phyloP scores from a whole-genome alignment of 306 rosid genomes.

The Lathyrus tuberosus region DNA sequence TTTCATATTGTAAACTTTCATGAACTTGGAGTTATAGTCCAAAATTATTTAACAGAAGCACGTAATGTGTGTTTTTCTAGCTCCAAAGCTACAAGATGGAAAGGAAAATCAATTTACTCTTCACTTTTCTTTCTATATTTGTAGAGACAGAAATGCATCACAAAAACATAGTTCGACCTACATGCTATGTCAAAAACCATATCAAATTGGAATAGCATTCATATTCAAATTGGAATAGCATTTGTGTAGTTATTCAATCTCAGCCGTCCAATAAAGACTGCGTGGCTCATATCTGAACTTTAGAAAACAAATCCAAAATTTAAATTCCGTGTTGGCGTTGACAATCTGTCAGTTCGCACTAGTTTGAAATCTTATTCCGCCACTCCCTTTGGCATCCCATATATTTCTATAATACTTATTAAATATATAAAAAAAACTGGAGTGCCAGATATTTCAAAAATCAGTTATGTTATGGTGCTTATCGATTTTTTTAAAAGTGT shows the following conservation, averaged over 20 bases:
- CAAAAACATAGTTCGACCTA: not conserved
- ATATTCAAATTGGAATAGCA: no score
- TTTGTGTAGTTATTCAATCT: no score
- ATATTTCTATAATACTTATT: no score
- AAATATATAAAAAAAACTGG: no score
- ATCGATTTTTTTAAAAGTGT: no score
- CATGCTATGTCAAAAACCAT: not conserved
- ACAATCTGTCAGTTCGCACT: not conserved
- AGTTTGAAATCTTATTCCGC: not conserved
- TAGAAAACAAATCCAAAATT: not conserved
- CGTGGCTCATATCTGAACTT: not conserved
- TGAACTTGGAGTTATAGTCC: not conserved
- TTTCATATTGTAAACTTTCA: slow-evolving; percentile 7
- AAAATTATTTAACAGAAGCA: not conserved
- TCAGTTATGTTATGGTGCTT: no score
- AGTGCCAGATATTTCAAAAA: no score
- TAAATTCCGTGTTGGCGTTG: not conserved
- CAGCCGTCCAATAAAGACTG: no score
- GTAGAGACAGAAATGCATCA: not conserved
- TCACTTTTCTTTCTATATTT: not conserved
- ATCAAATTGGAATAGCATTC: not conserved
- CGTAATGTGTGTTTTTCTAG: not conserved
- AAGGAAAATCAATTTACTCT: not conserved
- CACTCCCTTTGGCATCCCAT: no score
- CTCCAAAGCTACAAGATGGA: not conserved